Base-by-base conservation (phyloP, 495 filamentous ascomycete genomes). In the Sphaerosporella brunnea region DNA sequence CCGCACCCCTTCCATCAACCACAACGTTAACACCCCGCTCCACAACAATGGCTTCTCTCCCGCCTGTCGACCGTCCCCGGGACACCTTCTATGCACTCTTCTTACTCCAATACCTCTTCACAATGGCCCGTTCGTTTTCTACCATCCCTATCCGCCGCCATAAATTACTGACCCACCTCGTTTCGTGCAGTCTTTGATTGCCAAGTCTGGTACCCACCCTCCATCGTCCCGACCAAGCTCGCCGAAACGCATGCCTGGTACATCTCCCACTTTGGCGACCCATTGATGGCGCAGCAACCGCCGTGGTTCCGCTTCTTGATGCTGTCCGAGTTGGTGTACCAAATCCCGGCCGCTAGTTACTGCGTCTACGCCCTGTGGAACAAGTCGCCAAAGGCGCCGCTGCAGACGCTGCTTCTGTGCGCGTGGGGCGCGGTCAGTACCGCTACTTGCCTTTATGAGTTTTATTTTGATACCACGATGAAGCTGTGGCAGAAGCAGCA, bases 221-320 rank as follows among this genome's bases (percentile, higher is more conserved):
- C 41, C 0, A 39, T 59, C n/a, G 30, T 59, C 0, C 56, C 56
- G 4, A 38, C 30, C 15, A 11, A 36, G 4, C 51, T 59, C 1
- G 40, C 40, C 32, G 18, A 48, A 11, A 51, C 50, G 23, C 56
- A 59, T n/a, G 41, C 30, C n/a, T 59, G 48, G 51, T 59, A 59
- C 28, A 24, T 54, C 35, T 25, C 19, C 24, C 48, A 43, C 23
- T 59, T 59, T 35, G 55, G 59, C 23, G 56, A 59, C 21, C 51
- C 49, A 20, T 46, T 59, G 8, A 37, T 50, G 16, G 53, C 50
- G 16, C 54, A 55, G 34, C 43, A 43, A 41, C 55, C 58, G 35
- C 45, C 56, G 20, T 59, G 55, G 55, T 59, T 59, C 26, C 32
- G 42, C 15, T 37, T 45, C 25, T 52, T 59, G 23, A 1, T 49